Base-by-base conservation (phyloP, 805 yeast genomes). In the Limtongia smithiae region DNA sequence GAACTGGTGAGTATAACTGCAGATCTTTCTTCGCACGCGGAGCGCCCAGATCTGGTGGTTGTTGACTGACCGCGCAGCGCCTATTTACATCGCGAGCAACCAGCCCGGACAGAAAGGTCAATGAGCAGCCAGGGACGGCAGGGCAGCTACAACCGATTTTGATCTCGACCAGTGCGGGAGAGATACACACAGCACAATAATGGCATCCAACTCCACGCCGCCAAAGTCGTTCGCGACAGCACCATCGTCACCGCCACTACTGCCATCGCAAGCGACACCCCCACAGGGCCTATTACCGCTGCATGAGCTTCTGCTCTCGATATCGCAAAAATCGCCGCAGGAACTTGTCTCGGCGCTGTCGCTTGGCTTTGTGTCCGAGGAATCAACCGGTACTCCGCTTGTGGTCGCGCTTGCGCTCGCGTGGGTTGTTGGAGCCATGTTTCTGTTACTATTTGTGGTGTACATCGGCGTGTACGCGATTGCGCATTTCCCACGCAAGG, bases 401-500 rank as follows among this genome's bases (percentile, higher is more conserved):
- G 14, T 37, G 15, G 35, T 15, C 28, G 28, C 28, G 4, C 33
- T 43, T 24, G 31, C 41, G 1, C n/a, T 46, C 11, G 20, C 18
- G 3, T 50, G 51, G 50, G 6, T 42, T 2, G 31, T 35, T 9
- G 40, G 20, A 6, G 3, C 43, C 14, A 20, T 30, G 15, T 20
- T 33, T 20, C 18, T 27, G 17, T 28, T 17, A 5, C 28, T 41
- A 4, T 32, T 22, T 9, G 20, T 31, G n/a, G 36, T 17, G 15
- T 46, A 46, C 37, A 22, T 37, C 17, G 31, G 27, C 8, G 28
- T 50, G 17, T 31, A 34, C 7, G 8, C 36, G 15, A 38, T 50
- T 37, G 58, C 58, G 6, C 58, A 46, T 17, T 49, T 54, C 15
- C 58, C 58, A 7, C 52, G 58, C n/a, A 25, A 4, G 14, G 48